Evolutionary conservation across 306 rosid genomes (phyloP).

Genomic region (Medicago truncatula): DNA sequence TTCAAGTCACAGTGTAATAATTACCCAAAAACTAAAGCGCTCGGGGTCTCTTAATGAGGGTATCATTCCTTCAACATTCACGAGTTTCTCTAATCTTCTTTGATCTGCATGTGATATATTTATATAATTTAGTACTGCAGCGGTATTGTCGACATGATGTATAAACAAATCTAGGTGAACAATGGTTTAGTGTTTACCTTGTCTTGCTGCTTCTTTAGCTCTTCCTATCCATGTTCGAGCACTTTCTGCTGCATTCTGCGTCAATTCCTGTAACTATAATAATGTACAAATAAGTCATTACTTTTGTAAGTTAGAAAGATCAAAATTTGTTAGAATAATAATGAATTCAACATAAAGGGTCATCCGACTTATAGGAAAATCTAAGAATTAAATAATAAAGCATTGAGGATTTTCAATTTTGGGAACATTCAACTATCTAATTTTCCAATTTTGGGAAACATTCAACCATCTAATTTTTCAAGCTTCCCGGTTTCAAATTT

Average conservation of each 20-base stretch:
- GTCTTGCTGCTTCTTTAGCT: slow-evolving; percentile 78
- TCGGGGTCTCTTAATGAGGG: slow-evolving; percentile 83
- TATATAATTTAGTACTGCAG: slow-evolving; percentile 21
- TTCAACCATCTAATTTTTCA: slow-evolving; percentile 9
- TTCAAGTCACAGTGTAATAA: slow-evolving; percentile 16
- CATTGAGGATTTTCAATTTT: slow-evolving; percentile 31
- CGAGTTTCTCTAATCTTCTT: slow-evolving; percentile 77
- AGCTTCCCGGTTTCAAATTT: slow-evolving; percentile 28
- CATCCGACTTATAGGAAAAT: slow-evolving; percentile 9
- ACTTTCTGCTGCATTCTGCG: slow-evolving; percentile 64
- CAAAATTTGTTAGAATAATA: slow-evolving; percentile 21
- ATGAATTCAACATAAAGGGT: slow-evolving; percentile 27
- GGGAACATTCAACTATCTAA: slow-evolving; percentile 6
- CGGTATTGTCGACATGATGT: slow-evolving; percentile 5
- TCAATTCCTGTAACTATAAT: slow-evolving; percentile 71
- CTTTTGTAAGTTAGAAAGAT: slow-evolving; percentile 4
- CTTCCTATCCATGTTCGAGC: slow-evolving; percentile 76
- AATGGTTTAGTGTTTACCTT: slow-evolving; percentile 54
- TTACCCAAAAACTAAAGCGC: slow-evolving; percentile 94
- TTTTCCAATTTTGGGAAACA: slow-evolving; percentile 12
- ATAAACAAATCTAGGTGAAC: slow-evolving; percentile 9
- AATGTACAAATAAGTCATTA: slow-evolving; percentile 23
- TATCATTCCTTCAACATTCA: slow-evolving; percentile 77
- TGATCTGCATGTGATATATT: slow-evolving; percentile 57
- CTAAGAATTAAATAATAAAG: slow-evolving; percentile 5